Conservation (phyloP, 176 grass and related monocot species). For the Bonia amplexicaulis region DNA sequence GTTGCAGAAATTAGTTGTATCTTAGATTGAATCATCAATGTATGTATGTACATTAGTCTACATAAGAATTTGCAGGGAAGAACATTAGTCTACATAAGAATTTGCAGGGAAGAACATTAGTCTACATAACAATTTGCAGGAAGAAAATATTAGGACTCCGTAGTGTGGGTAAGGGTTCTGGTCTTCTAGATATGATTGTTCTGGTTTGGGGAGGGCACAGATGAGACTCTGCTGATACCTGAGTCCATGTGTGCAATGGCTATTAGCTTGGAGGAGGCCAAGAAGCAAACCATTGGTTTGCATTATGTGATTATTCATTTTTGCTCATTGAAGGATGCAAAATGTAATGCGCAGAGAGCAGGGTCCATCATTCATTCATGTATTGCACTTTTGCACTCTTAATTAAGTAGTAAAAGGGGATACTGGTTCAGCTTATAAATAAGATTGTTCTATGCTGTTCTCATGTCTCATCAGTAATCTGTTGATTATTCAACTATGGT, state of each 20-base stretch:
- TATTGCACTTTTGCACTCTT: neutral
- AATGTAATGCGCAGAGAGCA: constrained; percentile 7
- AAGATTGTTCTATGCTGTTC: neutral
- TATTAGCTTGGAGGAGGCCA: constrained; percentile 6
- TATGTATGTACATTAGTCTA: constrained; percentile 35
- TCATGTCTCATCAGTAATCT: neutral
- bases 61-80: neutral
- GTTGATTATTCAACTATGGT: neutral
- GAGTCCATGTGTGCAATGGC: constrained; percentile 43
- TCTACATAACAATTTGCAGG: neutral
- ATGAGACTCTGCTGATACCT: constrained; percentile 51
- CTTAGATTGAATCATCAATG: constrained; percentile 20
- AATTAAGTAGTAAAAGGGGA: neutral
- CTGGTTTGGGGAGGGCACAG: constrained; percentile 6
- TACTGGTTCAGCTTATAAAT: constrained; percentile 4
- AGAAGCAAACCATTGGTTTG: constrained; percentile 27
- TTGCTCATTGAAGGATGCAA: constrained; percentile 9
- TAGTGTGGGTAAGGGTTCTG: neutral
- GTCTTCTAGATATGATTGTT: neutral
- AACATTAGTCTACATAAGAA: neutral
- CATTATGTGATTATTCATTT: constrained; percentile 25
- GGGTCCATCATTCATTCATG: constrained; percentile 10
- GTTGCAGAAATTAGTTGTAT: constrained; percentile 22
- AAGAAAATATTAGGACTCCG: constrained; percentile 1
- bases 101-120: neutral